Evolutionary conservation across 257 asterid species (phyloP).

Genomic region (Rhazya stricta): DNA sequence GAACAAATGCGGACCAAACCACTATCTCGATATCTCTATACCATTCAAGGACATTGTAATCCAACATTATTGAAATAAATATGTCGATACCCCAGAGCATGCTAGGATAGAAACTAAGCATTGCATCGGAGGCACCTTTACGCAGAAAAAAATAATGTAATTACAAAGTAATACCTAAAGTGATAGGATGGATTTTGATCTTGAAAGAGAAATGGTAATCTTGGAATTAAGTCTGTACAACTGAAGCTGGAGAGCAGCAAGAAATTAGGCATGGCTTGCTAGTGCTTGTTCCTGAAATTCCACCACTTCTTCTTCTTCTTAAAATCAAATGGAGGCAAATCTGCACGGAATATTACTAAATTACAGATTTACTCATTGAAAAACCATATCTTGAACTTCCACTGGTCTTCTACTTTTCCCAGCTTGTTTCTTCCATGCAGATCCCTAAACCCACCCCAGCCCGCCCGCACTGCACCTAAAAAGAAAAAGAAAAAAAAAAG

Average conservation of each 20-base stretch:
- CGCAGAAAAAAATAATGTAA: slow-evolving; percentile 3
- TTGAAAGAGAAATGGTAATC: background rate
- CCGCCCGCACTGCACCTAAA: too few relatives aligned
- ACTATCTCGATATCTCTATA: background rate
- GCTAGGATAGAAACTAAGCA: slow-evolving; percentile 10
- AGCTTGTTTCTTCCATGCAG: background rate
- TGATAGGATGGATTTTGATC: background rate
- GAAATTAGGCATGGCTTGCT: slow-evolving; percentile 11
- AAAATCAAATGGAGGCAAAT: slow-evolving; percentile 50
- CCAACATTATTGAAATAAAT: background rate
- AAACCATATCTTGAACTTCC: background rate
- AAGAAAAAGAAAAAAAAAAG: too few relatives aligned
- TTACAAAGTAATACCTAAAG: background rate
- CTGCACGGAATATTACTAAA: slow-evolving; percentile 30
- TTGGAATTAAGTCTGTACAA: slow-evolving; percentile 20
- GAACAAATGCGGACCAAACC: background rate
- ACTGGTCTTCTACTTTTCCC: background rate
- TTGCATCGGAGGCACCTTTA: slow-evolving; percentile 5
- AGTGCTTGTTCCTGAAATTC: slow-evolving; percentile 71
- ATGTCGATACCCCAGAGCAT: slow-evolving; percentile 5
- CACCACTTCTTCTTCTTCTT: slow-evolving; percentile 94
- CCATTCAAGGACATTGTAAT: background rate
- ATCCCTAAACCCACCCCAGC: background rate
- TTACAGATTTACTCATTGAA: background rate
- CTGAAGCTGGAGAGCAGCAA: slow-evolving; percentile 10